A percentile compares a stretch with the other conserved stretches of the same genome.
These are phyloP conservation scores for Ilyonectria destructans DNA, from an alignment of 2,329 filamentous ascomycete species.

Conservation along the genomic window DNA sequence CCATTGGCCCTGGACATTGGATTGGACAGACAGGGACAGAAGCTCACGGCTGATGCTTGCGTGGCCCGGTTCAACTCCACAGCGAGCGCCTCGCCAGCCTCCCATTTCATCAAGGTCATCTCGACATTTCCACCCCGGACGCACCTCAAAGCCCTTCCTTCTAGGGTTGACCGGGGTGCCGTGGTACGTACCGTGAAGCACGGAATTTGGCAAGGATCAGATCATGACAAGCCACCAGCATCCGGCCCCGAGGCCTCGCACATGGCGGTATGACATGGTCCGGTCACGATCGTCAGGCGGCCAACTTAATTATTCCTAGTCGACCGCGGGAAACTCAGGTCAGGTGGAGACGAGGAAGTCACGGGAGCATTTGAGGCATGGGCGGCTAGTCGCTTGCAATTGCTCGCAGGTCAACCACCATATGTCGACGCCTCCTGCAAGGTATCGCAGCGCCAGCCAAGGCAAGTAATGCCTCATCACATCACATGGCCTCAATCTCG, in stretches of 20 bases:
- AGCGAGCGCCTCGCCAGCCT: slow-evolving; percentile 19
- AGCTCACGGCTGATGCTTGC: slow-evolving; percentile 26
- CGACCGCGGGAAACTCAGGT: slow-evolving; percentile 18
- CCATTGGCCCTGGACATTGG: slow-evolving; percentile 21
- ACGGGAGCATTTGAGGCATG: slow-evolving; percentile 13
- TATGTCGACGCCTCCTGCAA: slow-evolving; percentile 23
- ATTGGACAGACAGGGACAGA: slow-evolving; percentile 14
- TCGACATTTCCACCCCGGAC: slow-evolving; percentile 9
- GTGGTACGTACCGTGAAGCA: slow-evolving; percentile 18
- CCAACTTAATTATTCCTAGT: slow-evolving; percentile 8
- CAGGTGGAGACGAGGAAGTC: slow-evolving; percentile 21
- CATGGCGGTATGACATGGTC: slow-evolving; percentile 19
- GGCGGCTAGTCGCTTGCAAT: slow-evolving; percentile 8
- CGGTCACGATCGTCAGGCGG: slow-evolving; percentile 37
- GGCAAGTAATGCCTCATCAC: slow-evolving; percentile 33
- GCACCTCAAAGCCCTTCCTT: background rate
- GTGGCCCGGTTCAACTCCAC: slow-evolving; percentile 19
- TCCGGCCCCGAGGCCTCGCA: slow-evolving; percentile 15
- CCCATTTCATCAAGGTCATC: slow-evolving; percentile 18
- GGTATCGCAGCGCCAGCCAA: slow-evolving; percentile 22
- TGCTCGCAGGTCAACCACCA: slow-evolving; percentile 14
- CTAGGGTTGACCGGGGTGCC: slow-evolving; percentile 8
- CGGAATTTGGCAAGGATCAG: slow-evolving; percentile 35
- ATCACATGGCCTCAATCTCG: slow-evolving; percentile 38
- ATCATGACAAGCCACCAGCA: slow-evolving; percentile 32